Evolutionary conservation across 176 grass and related monocot species (phyloP).

Genomic region (Echinochloa phyllopogon): DNA sequence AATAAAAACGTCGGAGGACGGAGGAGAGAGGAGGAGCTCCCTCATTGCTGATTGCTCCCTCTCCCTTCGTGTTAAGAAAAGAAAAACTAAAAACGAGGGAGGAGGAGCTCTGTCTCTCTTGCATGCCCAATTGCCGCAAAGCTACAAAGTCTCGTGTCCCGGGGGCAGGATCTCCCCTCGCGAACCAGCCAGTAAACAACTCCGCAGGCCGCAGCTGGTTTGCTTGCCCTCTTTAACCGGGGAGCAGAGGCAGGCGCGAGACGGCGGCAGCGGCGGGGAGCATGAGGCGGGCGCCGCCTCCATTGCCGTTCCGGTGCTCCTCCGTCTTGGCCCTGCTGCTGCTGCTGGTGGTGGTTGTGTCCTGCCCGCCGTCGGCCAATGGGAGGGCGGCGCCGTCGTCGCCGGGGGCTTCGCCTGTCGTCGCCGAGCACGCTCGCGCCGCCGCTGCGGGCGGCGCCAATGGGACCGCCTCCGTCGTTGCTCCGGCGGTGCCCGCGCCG

Average conservation of each 20-base stretch:
- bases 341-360: slow-evolving; percentile 23
- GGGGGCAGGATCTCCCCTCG: slow-evolving; percentile 17
- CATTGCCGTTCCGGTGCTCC: slow-evolving; percentile 14
- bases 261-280: background rate
- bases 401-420: background rate
- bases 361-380: slow-evolving; percentile 7
- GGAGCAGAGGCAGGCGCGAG: too few species aligned
- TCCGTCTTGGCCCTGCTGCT: background rate
- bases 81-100: background rate
- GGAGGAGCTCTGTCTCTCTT: background rate
- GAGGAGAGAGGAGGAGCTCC: too few species aligned
- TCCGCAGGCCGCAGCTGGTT: background rate
- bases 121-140: slow-evolving; percentile 27
- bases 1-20: slow-evolving; percentile 11
- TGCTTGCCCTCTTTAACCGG: too few species aligned
- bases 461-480: slow-evolving; percentile 8
- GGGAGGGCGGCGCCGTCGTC: slow-evolving; percentile 19
- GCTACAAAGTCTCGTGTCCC: slow-evolving; percentile 33
- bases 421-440: background rate
- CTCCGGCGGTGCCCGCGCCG: slow-evolving; percentile 35
- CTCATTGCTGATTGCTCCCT: background rate
- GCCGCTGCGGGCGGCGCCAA: background rate
- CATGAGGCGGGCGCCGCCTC: slow-evolving; percentile 22
- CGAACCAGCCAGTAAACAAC: background rate
- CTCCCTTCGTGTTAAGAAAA: background rate